Evolutionary conservation across 768 basidiomycete genomes (phyloP).

Genomic region (Rhodocollybia butyracea): DNA sequence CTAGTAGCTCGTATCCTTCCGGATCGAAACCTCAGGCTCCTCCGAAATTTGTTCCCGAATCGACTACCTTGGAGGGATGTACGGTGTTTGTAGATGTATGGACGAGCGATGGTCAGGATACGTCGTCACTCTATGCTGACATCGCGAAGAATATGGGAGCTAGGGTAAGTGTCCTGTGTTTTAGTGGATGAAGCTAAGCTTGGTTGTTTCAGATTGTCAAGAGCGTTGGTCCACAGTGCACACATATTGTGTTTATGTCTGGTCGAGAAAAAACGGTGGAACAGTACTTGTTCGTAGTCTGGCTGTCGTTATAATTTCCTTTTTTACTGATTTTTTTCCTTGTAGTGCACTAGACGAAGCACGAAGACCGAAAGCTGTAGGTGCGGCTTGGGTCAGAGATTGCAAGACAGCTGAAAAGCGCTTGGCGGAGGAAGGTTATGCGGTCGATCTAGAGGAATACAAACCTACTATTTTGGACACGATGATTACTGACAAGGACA

Average conservation of each 20-base stretch:
- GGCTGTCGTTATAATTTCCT: neutral
- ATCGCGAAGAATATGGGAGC: slow-evolving; percentile 82
- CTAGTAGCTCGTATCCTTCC: slow-evolving; percentile 34
- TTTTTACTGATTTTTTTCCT: neutral
- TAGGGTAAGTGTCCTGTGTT: slow-evolving; percentile 45
- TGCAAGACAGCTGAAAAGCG: slow-evolving; percentile 67
- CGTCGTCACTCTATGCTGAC: slow-evolving; percentile 75
- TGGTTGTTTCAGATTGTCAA: slow-evolving; percentile 45
- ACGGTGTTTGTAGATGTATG: slow-evolving; percentile 85
- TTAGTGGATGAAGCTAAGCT: too few species aligned
- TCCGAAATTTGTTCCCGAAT: slow-evolving; percentile 17
- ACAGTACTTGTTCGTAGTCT: slow-evolving; percentile 56
- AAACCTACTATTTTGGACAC: slow-evolving; percentile 49
- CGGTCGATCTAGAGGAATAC: slow-evolving; percentile 58
- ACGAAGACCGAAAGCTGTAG: slow-evolving; percentile 66
- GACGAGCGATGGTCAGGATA: slow-evolving; percentile 80
- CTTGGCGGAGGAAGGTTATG: slow-evolving; percentile 61
- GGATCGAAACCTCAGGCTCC: slow-evolving; percentile 18
- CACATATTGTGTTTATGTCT: slow-evolving; percentile 85
- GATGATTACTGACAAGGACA: neutral
- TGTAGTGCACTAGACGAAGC: slow-evolving; percentile 61
- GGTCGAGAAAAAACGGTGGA: slow-evolving; percentile 71
- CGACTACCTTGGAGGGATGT: slow-evolving; percentile 65
- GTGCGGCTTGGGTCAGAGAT: slow-evolving; percentile 87
- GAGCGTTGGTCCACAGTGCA: slow-evolving; percentile 69